Evolutionary conservation across 495 filamentous ascomycete genomes (phyloP).

Genomic region (Podospora pseudocomata): DNA sequence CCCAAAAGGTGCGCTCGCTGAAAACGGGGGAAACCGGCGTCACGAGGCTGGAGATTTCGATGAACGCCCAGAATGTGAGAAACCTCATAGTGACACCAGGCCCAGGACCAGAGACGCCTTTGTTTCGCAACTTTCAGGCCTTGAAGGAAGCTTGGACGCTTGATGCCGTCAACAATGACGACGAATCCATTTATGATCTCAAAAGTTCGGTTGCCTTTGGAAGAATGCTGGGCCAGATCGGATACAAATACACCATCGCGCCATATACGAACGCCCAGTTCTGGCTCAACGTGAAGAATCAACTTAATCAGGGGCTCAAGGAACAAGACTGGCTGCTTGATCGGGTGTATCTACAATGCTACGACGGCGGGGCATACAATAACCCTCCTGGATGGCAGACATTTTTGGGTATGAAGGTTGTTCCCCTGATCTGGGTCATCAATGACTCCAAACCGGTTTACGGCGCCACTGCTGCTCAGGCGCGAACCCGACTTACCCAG

Average conservation of each 20-base stretch:
- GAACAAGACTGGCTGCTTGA: slow-evolving; percentile 32
- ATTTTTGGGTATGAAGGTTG: slow-evolving; percentile 38
- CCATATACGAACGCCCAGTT: slow-evolving; percentile 40
- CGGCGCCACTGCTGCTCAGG: slow-evolving; percentile 36
- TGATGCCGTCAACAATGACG: slow-evolving; percentile 45
- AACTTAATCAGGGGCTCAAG: slow-evolving; percentile 28
- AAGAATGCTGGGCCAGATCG: slow-evolving; percentile 37
- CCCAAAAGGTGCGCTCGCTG: slow-evolving; percentile 40
- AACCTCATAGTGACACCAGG: slow-evolving; percentile 37
- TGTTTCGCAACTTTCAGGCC: slow-evolving; percentile 39
- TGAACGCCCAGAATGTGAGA: slow-evolving; percentile 41
- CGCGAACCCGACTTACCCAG: slow-evolving; percentile 28
- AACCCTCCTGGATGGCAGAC: slow-evolving; percentile 36
- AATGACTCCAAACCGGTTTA: slow-evolving; percentile 44
- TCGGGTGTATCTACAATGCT: slow-evolving; percentile 41
- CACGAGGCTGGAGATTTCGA: slow-evolving; percentile 39
- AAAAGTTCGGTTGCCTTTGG: slow-evolving; percentile 38
- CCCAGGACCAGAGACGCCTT: slow-evolving; percentile 26
- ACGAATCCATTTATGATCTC: slow-evolving; percentile 43
- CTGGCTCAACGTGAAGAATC: slow-evolving; percentile 31
- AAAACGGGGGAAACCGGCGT: slow-evolving; percentile 33
- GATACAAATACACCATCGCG: slow-evolving; percentile 40
- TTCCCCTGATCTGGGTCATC: slow-evolving; percentile 43
- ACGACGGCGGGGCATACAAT: slow-evolving; percentile 42
- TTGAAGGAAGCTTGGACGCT: slow-evolving; percentile 39